Conservation (phyloP, 129 eudicot species). For the Helichrysum umbraculigerum region DNA sequence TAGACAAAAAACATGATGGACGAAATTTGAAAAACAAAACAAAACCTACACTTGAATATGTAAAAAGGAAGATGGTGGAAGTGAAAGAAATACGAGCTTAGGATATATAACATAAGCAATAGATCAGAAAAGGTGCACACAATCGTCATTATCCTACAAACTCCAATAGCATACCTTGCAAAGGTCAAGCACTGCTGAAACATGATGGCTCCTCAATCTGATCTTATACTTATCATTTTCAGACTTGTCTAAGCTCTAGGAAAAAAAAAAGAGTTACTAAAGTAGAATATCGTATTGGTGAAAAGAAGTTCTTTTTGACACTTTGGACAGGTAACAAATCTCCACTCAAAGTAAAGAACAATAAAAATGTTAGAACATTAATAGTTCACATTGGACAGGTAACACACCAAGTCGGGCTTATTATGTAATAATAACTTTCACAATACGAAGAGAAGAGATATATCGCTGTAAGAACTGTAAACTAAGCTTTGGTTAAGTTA, state of each 20-base stretch:
- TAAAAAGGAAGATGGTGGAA: neutral
- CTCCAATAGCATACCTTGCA: constrained; percentile 62
- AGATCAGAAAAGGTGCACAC: constrained; percentile 1
- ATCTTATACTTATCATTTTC: constrained; percentile 66
- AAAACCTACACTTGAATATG: neutral
- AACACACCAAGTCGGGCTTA: constrained; percentile 1
- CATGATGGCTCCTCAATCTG: constrained; percentile 69
- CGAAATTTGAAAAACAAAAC: neutral
- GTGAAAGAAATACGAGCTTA: too few species aligned
- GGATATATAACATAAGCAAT: neutral
- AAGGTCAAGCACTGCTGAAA: constrained; percentile 75
- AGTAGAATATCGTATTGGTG: neutral
- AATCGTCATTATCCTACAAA: constrained; percentile 4
- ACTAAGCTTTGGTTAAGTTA: neutral
- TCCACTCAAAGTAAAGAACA: constrained; percentile 9
- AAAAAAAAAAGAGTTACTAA: constrained; percentile 18
- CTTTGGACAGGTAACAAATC: neutral
- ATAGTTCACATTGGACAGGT: neutral
- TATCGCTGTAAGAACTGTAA: neutral
- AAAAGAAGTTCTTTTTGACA: neutral
- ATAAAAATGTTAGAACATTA: neutral
- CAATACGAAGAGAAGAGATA: neutral
- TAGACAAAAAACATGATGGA: constrained; percentile 6
- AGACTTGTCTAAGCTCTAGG: constrained; percentile 63
- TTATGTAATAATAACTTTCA: neutral